Evolutionary conservation across 2,329 filamentous ascomycete genomes (phyloP).

Genomic region (Fusarium globosum): DNA sequence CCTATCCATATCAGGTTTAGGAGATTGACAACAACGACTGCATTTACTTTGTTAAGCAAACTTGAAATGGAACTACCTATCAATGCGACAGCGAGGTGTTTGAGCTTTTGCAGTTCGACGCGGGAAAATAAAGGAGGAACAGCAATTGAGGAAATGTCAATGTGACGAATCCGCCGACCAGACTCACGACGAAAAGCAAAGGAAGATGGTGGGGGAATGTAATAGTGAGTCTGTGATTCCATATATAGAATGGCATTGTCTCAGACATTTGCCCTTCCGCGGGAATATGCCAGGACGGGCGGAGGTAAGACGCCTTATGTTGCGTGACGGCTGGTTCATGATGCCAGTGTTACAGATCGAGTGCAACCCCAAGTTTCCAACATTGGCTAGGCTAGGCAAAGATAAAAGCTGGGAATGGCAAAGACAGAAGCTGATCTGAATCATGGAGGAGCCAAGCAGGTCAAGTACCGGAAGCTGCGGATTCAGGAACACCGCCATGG

Average conservation of each 20-base stretch:
- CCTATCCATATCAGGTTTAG: neutral
- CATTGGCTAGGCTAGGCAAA: neutral
- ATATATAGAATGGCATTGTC: conserved; percentile 16
- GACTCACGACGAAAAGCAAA: neutral
- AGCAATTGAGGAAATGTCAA: neutral
- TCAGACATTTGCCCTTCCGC: conserved; percentile 7
- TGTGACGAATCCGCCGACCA: neutral
- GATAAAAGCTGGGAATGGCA: neutral
- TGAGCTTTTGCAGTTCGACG: conserved; percentile 10
- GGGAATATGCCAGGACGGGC: conserved; percentile 6
- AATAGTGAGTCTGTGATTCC: conserved; percentile 27
- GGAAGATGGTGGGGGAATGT: neutral
- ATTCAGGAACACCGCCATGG: conserved; percentile 9
- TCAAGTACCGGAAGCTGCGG: conserved; percentile 35
- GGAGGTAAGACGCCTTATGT: conserved; percentile 3
- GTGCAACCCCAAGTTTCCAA: neutral
- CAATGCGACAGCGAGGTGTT: conserved; percentile 34
- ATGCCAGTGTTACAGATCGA: neutral
- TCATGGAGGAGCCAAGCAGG: conserved; percentile 6
- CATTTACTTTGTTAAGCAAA: conserved; percentile 32
- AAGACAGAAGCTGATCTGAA: neutral
- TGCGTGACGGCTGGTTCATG: conserved; percentile 1
- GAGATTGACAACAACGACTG: conserved; percentile 13
- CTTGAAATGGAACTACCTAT: conserved; percentile 8
- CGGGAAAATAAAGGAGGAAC: neutral